Evolutionary conservation across 108 stramenopile genomes (phyloP).

Genomic region (Fragilariopsis cylindrus): DNA sequence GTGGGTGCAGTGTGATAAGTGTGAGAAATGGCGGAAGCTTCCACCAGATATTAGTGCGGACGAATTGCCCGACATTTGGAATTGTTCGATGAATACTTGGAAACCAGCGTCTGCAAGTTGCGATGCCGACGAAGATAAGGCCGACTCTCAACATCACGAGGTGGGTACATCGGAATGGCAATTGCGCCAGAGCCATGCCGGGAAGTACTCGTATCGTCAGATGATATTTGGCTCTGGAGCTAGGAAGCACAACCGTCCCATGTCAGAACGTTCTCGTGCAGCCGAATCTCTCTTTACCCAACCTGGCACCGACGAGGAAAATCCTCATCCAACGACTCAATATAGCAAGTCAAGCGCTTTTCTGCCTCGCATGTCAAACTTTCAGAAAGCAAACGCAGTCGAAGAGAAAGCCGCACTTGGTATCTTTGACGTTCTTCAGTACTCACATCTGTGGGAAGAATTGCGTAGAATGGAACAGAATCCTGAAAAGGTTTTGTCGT

Average conservation of each 20-base stretch:
- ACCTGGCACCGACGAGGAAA: conserved; percentile 49
- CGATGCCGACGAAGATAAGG: conserved; percentile 77
- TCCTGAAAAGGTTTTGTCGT: conserved; percentile 20
- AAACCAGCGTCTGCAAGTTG: conserved; percentile 72
- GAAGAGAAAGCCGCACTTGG: conserved; percentile 47
- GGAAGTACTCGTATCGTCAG: conserved; percentile 78
- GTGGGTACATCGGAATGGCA: conserved; percentile 26
- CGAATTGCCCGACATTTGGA: conserved; percentile 77
- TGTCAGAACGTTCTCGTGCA: conserved; percentile 77
- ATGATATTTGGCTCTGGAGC: conserved; percentile 80
- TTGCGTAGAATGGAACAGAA: conserved; percentile 35
- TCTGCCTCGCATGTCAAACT: conserved; percentile 44
- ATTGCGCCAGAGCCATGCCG: conserved; percentile 29
- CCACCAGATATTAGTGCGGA: conserved; percentile 72
- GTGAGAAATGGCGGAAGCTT: conserved; percentile 81
- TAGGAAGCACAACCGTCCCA: conserved; percentile 61
- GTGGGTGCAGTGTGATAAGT: conserved; percentile 90
- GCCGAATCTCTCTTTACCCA: conserved; percentile 75
- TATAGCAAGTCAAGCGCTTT: conserved; percentile 81
- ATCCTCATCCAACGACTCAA: conserved; percentile 65
- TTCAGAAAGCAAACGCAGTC: conserved; percentile 43
- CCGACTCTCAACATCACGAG: conserved; percentile 50
- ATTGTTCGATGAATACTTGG: conserved; percentile 87
- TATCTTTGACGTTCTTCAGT: conserved; percentile 64
- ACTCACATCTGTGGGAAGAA: conserved; percentile 67